These are phyloP conservation scores for Beauveria caledonica DNA, from an alignment of 2,329 filamentous ascomycete genomes.

Conservation along the genomic window DNA sequence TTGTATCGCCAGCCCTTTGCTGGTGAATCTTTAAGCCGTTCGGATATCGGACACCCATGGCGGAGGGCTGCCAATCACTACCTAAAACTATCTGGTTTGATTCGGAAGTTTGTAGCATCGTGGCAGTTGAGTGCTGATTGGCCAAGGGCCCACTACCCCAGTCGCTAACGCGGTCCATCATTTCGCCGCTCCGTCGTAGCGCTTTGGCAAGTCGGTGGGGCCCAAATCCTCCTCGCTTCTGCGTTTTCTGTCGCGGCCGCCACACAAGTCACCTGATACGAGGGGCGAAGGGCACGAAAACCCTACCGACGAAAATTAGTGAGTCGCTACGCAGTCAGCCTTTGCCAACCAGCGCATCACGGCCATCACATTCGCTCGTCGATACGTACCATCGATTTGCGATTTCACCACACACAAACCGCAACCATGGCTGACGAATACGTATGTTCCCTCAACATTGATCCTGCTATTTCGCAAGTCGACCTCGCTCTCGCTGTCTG, in stretches of 20 bases:
- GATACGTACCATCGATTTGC: constrained; percentile 35
- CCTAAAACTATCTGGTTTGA: neutral
- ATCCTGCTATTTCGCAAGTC: neutral
- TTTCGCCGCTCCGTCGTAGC: neutral
- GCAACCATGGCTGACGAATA: constrained; percentile 84
- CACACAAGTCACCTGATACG: constrained; percentile 24
- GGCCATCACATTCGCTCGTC: constrained; percentile 31
- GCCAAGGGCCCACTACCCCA: neutral
- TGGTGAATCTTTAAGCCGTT: neutral
- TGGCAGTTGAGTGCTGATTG: neutral
- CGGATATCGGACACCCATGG: neutral
- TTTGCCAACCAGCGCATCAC: constrained; percentile 22
- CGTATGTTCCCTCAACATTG: constrained; percentile 47
- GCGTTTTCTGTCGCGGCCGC: neutral
- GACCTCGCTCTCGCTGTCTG: neutral
- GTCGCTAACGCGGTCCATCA: neutral
- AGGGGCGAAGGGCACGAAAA: constrained; percentile 32
- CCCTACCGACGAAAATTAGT: constrained; percentile 31
- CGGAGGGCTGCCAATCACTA: neutral
- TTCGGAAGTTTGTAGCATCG: neutral
- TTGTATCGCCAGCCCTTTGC: neutral
- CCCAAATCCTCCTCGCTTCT: neutral
- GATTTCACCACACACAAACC: constrained; percentile 36
- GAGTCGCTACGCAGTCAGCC: constrained; percentile 9
- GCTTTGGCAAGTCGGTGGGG: neutral